Evolutionary conservation across 495 filamentous ascomycete genomes (phyloP), one percentile per base, ranked within the genome.

Genomic region (Daldinia loculata): DNA sequence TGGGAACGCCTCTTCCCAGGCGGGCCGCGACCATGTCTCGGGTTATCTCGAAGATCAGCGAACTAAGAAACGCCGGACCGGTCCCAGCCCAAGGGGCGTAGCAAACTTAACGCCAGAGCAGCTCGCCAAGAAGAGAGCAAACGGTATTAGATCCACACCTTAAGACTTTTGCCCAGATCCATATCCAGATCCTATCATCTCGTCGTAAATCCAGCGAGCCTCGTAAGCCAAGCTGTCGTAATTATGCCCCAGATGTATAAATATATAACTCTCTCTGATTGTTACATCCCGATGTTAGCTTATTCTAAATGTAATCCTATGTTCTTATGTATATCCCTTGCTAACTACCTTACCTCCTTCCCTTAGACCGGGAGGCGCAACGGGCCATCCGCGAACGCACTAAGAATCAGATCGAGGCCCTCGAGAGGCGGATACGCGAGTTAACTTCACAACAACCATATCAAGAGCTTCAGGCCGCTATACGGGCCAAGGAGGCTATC

Each of bases 371-470:
- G 22, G 92, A 95, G 77, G 92, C 92, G 11, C 92, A 95, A 76
- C 86, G 92, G 57, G 92, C 91, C 19, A 95, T 94, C 63, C 86
- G 92, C 5, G 90, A 93, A 74, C 84, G 92, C 39, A 94, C 91
- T 24, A 92, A 90, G 70, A 82, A 84, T 30, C 89, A 92, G 72
- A 94, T 92, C 66, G 91, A 94, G 53, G 82, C 79, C 17, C 82
- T 93, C 63, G 78, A 83, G 72, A 76, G 64, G 17, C 73, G 78
- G 53, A 81, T 82, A 63, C 79, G 70, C 53, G 83, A 81, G 68
- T 78, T 82, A 58, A 83, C 88, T 17, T 87, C 86, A 6, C 91
- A 92, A 79, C 89, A 93, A 74, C 92, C 93, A 0, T 92, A 92
- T 70, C 87, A 90, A 69, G 92, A 96, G 74, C 86, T 95, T 12